Conservation (phyloP, 352 stramenopile species). For the Globisporangium cylindrosporum region DNA sequence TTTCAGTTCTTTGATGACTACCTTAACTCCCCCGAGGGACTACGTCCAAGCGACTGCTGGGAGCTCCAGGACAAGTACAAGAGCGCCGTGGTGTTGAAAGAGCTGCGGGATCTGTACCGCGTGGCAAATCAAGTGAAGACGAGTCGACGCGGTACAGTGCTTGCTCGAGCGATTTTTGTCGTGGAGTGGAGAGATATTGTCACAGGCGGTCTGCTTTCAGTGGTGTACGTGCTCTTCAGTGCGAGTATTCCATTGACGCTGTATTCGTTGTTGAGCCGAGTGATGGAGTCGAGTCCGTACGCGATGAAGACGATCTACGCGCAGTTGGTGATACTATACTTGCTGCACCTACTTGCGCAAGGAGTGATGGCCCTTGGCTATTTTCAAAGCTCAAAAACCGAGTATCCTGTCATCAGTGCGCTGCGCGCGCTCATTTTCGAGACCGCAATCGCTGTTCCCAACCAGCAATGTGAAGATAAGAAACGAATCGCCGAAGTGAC, state of each 20-base stretch:
- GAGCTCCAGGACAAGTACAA: conserved; percentile 35
- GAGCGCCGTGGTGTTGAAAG: conserved; percentile 32
- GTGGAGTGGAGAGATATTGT: conserved; percentile 30
- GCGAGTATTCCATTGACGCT: conserved; percentile 38
- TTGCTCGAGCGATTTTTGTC: conserved; percentile 32
- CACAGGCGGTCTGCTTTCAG: conserved; percentile 34
- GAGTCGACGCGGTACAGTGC: background rate
- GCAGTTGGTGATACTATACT: conserved; percentile 27
- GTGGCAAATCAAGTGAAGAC: background rate
- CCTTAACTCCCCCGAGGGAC: conserved; percentile 18
- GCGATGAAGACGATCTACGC: conserved; percentile 22
- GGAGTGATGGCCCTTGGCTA: conserved; percentile 26
- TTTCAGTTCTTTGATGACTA: conserved; percentile 41
- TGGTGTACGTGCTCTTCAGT: conserved; percentile 38
- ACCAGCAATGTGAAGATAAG: conserved; percentile 23
- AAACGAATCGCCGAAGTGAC: conserved; percentile 36
- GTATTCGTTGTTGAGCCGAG: conserved; percentile 34
- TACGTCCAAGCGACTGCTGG: conserved; percentile 49
- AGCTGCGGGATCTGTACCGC: conserved; percentile 25
- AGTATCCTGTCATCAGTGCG: conserved; percentile 33
- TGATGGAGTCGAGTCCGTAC: conserved; percentile 29
- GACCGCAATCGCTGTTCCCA: conserved; percentile 30
- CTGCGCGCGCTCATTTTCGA: conserved; percentile 37
- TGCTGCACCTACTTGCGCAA: conserved; percentile 26
- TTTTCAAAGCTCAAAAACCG: conserved; percentile 34